A percentile compares a stretch with the other conserved stretches of the same genome.
Evolutionary conservation across 1,284 basidiomycete genomes (phyloP).

Genomic region (Ganoderma meredithae): DNA sequence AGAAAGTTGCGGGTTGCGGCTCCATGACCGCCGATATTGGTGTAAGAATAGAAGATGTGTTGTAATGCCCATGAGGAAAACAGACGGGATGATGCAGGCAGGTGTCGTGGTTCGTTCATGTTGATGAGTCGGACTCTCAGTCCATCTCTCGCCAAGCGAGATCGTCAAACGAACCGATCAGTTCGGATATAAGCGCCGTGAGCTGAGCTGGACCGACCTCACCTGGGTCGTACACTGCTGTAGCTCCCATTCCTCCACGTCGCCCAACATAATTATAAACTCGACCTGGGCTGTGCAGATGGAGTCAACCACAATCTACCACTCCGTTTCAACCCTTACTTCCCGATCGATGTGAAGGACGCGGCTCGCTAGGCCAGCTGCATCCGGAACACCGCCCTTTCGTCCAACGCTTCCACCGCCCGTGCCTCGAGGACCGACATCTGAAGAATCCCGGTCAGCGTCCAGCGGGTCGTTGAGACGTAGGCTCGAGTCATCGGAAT

Average conservation of each 20-base stretch:
- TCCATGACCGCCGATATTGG: neutral
- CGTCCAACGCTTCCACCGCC: constrained; percentile 4
- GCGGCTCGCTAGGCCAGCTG: neutral
- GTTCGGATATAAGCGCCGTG: neutral
- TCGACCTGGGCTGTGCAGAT: neutral
- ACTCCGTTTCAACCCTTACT: neutral
- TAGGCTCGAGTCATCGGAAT: constrained; percentile 15
- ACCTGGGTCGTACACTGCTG: no score
- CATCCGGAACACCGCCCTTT: neutral
- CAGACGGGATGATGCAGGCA: neutral
- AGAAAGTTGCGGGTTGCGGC: neutral
- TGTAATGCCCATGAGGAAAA: neutral
- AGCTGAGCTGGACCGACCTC: neutral
- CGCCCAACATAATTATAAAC: neutral
- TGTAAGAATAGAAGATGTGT: neutral
- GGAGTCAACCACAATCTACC: neutral
- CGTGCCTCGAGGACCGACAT: constrained; percentile 9
- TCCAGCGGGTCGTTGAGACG: neutral
- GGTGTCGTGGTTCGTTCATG: neutral
- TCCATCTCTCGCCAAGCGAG: neutral
- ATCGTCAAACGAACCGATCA: neutral
- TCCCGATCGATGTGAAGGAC: neutral
- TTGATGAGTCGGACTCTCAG: neutral
- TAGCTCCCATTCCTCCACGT: neutral
- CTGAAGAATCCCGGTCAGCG: constrained; percentile 2